phyloP scores from a whole-genome alignment of 176 grass and related monocot genomes.

The Eremochloa ophiuroides region DNA sequence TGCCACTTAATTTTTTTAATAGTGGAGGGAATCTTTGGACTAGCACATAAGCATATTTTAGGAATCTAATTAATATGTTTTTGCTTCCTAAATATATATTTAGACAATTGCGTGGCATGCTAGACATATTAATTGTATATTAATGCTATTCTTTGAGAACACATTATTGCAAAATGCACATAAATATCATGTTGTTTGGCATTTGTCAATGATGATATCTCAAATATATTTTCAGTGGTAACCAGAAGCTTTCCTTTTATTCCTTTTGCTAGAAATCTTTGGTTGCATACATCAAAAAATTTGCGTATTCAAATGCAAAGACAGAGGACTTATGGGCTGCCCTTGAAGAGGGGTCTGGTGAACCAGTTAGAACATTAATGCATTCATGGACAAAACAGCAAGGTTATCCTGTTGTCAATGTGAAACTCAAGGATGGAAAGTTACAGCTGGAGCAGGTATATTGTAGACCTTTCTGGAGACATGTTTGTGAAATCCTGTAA shows the following conservation, averaged over 20 bases:
- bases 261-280: conserved; percentile 74
- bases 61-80: background rate
- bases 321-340: conserved; percentile 93
- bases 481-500: background rate
- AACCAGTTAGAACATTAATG: conserved; percentile 85
- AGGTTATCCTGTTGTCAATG: conserved; percentile 85
- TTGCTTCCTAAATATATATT: conserved; percentile 9
- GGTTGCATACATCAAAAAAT: conserved; percentile 79
- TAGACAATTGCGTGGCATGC: background rate
- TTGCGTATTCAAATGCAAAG: conserved; percentile 91
- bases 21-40: background rate
- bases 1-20: background rate
- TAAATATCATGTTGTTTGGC: background rate
- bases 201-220: background rate
- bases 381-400: conserved; percentile 97
- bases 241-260: background rate
- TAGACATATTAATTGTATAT: conserved; percentile 5
- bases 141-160: background rate
- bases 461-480: background rate
- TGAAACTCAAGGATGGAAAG: conserved; percentile 55
- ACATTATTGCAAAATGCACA: background rate
- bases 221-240: background rate
- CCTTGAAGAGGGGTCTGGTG: conserved; percentile 87
- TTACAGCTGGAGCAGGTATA: conserved; percentile 76
- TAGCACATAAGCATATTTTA: background rate